These are phyloP conservation scores for Chaetothyriales sp. DNA, from an alignment of 2,329 filamentous ascomycete genomes.

Conservation along the genomic window DNA sequence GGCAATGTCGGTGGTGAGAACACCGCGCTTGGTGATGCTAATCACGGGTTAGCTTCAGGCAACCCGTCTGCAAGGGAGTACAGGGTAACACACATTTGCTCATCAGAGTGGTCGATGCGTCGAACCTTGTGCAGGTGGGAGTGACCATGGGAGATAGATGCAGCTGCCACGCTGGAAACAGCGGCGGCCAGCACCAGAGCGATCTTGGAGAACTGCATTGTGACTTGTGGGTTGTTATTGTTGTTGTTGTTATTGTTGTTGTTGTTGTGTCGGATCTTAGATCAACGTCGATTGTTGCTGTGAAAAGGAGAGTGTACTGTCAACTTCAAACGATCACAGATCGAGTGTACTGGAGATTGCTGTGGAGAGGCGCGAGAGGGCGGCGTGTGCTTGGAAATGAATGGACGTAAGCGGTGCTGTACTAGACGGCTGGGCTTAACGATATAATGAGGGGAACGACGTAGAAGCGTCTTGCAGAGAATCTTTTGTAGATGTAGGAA, in stretches of 20 bases:
- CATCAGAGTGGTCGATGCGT: not conserved
- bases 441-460: slow-evolving; percentile 12
- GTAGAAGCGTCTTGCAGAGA: slow-evolving; percentile 9
- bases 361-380: slow-evolving; percentile 5
- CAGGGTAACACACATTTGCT: slow-evolving; percentile 1
- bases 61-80: not conserved
- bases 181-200: slow-evolving; percentile 18
- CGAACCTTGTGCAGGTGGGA: slow-evolving; percentile 11
- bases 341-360: slow-evolving; percentile 9
- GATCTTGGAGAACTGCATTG: slow-evolving; percentile 14
- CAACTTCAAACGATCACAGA: slow-evolving; percentile 15
- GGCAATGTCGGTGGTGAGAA: not conserved
- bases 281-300: slow-evolving; percentile 8
- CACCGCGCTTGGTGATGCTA: not conserved
- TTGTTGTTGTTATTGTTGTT: not conserved
- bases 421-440: slow-evolving; percentile 7
- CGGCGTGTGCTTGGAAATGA: slow-evolving; percentile 10
- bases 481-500: not conserved
- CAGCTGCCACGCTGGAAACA: slow-evolving; percentile 13
- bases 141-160: slow-evolving; percentile 12
- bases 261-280: slow-evolving; percentile 1
- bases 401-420: slow-evolving; percentile 11
- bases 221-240: slow-evolving; percentile 5
- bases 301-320: slow-evolving; percentile 1
- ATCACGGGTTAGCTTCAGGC: not conserved